A percentile compares a stretch with the other conserved stretches of the same genome.
Evolutionary conservation across 345 rosid genomes (phyloP).

Genomic region (Capsella bursapastoris): DNA sequence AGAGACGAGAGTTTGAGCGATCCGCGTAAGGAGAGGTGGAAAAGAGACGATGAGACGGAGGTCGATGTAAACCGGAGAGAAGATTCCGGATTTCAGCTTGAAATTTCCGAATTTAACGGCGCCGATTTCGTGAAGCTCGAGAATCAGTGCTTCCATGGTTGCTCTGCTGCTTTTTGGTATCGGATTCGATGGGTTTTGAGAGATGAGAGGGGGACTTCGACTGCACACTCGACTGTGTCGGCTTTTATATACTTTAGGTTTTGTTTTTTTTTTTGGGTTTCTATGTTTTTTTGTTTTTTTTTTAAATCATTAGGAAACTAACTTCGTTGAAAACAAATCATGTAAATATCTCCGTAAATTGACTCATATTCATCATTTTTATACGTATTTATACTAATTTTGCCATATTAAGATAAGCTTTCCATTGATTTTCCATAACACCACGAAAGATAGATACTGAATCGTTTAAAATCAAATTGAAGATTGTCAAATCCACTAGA

Average conservation of each 20-base stretch:
- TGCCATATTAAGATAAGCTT: neutral
- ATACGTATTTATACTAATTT: neutral
- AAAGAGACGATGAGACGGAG: slow-evolving; percentile 89
- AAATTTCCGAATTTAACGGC: slow-evolving; percentile 90
- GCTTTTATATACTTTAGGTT: slow-evolving; percentile 29
- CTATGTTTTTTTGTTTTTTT: neutral
- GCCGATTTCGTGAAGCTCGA: slow-evolving; percentile 85
- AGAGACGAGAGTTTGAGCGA: slow-evolving; percentile 73
- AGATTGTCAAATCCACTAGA: neutral
- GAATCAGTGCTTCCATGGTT: slow-evolving; percentile 78
- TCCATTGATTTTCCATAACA: neutral
- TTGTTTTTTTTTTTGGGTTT: slow-evolving; percentile 6
- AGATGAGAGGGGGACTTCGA: neutral
- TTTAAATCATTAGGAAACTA: neutral
- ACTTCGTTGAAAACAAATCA: neutral
- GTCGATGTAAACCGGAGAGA: slow-evolving; percentile 90
- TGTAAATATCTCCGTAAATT: neutral
- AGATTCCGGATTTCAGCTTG: slow-evolving; percentile 93
- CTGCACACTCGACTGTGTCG: slow-evolving; percentile 29
- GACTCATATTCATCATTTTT: slow-evolving; percentile 7
- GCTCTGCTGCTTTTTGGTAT: slow-evolving; percentile 28
- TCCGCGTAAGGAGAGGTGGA: slow-evolving; percentile 77
- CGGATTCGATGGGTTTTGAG: slow-evolving; percentile 35
- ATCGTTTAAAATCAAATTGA: neutral
- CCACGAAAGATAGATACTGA: neutral